Base-by-base conservation (phyloP, 2,329 filamentous ascomycete genomes). In the Elsinoe perseae region DNA sequence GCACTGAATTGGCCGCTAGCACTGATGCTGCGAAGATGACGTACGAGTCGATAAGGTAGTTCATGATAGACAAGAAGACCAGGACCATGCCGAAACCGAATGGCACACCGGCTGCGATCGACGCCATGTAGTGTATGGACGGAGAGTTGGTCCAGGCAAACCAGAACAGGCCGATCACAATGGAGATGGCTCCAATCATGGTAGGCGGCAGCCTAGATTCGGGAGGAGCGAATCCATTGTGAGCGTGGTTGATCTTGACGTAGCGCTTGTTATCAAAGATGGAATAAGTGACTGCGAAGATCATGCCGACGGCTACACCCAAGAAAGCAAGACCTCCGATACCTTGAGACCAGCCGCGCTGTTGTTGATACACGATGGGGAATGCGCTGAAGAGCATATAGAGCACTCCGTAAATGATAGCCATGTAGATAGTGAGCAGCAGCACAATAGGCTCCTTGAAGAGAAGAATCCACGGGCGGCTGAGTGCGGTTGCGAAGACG, bases 11-110 rank as follows among this genome's bases (percentile, higher is more conserved):
- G 48, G 85, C 86, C 2, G 87, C 87, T 7, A 91, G 74, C 0
- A 84, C 86, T 0, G 83, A 87, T 0, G 87, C 87, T 0, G 88
- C 87, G 60, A 85, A 92, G 63, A 91, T 85, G 53, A 84, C 84
- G 64, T 71, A 83, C 4, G 81, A 73, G 64, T 87, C 85, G 59
- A 87, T 80, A 10, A 87, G 76, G 69, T 87, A 87, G 69, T 82
- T 85, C 65, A 82, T 77, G 44, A 83, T 70, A 4, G 53, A 75
- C n/a, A 87, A 69, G 73, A 87, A 88, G 32, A 87, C 81, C 27
- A 85, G 68, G 1, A 86, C 80, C 64, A 85, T 78, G 38, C 79
- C 79, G 59, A 80, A 80, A 3, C 79, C 79, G 63, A 81, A 81
- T 0, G 78, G 78, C 6, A 75, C 74, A 2, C 73, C 72, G 21